phyloP scores from a whole-genome alignment of 1,284 basidiomycete species.

The Cryptococcus jaspeensis region DNA sequence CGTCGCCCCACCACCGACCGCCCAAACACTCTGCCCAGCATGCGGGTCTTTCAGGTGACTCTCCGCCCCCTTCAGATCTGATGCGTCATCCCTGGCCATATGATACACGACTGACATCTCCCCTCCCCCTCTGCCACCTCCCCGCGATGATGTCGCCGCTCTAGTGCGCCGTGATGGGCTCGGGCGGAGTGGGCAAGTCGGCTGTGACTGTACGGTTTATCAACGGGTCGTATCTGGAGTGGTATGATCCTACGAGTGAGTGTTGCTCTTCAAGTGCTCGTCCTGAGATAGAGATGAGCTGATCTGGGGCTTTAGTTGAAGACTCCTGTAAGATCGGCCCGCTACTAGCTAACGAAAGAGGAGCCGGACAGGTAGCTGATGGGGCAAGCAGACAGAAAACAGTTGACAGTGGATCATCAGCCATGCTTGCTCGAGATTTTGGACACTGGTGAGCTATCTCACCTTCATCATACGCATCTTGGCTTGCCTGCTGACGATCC shows the following conservation, averaged over 20 bases:
- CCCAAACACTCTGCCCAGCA: not conserved
- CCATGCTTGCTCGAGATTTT: slow-evolving; percentile 40
- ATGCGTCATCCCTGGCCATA: too few relatives aligned
- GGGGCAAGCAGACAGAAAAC: not conserved
- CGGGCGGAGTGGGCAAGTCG: slow-evolving; percentile 43
- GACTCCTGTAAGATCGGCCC: slow-evolving; percentile 31
- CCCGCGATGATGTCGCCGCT: not conserved
- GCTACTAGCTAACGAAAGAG: too few relatives aligned
- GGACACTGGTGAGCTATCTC: slow-evolving; percentile 32
- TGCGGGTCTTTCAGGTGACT: slow-evolving; percentile 1
- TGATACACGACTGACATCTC: too few relatives aligned
- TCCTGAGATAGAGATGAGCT: not conserved
- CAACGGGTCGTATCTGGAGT: slow-evolving; percentile 36
- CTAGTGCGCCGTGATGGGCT: slow-evolving; percentile 39
- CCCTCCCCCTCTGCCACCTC: not conserved
- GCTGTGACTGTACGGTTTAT: slow-evolving; percentile 40
- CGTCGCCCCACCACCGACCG: too few relatives aligned
- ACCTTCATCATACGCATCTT: not conserved
- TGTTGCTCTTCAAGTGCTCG: not conserved
- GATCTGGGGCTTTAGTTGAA: slow-evolving; percentile 24
- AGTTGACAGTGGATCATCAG: slow-evolving; percentile 26
- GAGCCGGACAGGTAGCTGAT: not conserved
- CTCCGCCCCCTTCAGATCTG: too few relatives aligned
- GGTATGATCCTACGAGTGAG: slow-evolving; percentile 44
- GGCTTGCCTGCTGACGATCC: not conserved